phyloP scores from a whole-genome alignment of 305 asterid genomes.

The Nicotiana rustica region DNA sequence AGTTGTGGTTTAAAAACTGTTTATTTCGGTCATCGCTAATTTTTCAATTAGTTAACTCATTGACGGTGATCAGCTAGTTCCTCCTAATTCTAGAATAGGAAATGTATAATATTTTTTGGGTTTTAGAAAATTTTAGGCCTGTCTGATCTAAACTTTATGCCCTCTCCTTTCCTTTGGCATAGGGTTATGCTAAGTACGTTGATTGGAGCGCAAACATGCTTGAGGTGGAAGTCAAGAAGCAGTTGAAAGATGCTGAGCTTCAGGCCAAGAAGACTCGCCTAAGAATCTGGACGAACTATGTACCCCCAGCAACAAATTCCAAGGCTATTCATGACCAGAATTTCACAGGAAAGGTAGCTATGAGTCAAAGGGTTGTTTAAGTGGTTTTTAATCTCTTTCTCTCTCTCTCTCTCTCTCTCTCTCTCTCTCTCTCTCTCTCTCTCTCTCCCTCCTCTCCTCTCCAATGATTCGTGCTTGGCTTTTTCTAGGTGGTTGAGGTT shows the following conservation, averaged over 20 bases:
- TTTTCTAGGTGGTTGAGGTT: conserved; percentile 87
- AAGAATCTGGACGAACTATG: conserved; percentile 89
- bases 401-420: not conserved
- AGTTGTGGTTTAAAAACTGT: not conserved
- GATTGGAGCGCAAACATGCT: conserved; percentile 95
- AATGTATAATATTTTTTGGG: not conserved
- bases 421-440: not conserved
- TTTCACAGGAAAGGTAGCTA: conserved; percentile 83
- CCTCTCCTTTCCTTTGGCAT: conserved; percentile 37
- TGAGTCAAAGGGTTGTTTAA: conserved; percentile 37
- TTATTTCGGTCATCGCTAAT: not conserved
- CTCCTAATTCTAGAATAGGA: not conserved
- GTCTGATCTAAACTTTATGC: conserved; percentile 31
- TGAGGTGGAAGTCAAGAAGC: conserved; percentile 81
- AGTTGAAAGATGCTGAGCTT: conserved; percentile 84
- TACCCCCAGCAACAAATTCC: conserved; percentile 89
- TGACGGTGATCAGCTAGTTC: not conserved
- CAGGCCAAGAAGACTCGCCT: conserved; percentile 82
- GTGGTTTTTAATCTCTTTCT: not conserved
- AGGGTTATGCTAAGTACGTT: conserved; percentile 96
- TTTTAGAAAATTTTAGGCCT: conserved; percentile 5
- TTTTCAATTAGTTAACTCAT: not conserved
- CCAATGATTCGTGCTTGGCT: conserved; percentile 33
- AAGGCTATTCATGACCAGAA: conserved; percentile 98
- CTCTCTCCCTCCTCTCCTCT: not conserved